These are phyloP conservation scores for Dioscorea cayenensis DNA, from an alignment of 116 monocot species.

Conservation along the genomic window DNA sequence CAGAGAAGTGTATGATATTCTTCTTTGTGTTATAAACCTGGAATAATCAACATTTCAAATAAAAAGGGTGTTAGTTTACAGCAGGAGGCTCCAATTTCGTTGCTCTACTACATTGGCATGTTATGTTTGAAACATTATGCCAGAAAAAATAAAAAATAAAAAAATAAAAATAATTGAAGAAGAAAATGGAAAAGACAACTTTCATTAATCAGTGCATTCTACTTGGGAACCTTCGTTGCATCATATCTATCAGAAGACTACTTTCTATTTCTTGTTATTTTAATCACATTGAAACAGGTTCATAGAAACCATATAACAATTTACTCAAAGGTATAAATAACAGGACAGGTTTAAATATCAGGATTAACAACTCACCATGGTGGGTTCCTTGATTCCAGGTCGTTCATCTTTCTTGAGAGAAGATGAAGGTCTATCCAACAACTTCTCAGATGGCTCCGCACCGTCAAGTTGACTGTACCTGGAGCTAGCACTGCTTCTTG, in stretches of 20 bases:
- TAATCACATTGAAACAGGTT: too few relatives aligned
- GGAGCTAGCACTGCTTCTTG: conserved; percentile 23
- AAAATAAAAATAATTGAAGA: too few relatives aligned
- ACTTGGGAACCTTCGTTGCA: too few relatives aligned
- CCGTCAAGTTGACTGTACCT: conserved; percentile 30
- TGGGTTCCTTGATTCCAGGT: conserved; percentile 33
- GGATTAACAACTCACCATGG: conserved; percentile 31
- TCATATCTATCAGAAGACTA: too few relatives aligned
- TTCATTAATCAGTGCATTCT: too few relatives aligned
- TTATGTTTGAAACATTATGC: too few relatives aligned
- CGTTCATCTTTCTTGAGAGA: conserved; percentile 63
- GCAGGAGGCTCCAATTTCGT: not conserved
- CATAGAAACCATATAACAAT: too few relatives aligned
- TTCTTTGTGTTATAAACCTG: conserved; percentile 38
- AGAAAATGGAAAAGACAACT: too few relatives aligned
- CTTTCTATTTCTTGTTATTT: too few relatives aligned
- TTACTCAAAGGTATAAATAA: too few relatives aligned
- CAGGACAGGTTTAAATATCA: not conserved
- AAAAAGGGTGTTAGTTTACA: not conserved
- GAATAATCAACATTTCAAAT: not conserved
- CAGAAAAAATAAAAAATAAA: too few relatives aligned
- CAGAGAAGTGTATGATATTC: conserved; percentile 47
- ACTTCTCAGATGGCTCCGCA: conserved; percentile 38
- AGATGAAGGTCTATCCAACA: conserved; percentile 63
- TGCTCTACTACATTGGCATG: not conserved